phyloP scores from a whole-genome alignment of 768 basidiomycete genomes.

The Leccinum subgranulosum region DNA sequence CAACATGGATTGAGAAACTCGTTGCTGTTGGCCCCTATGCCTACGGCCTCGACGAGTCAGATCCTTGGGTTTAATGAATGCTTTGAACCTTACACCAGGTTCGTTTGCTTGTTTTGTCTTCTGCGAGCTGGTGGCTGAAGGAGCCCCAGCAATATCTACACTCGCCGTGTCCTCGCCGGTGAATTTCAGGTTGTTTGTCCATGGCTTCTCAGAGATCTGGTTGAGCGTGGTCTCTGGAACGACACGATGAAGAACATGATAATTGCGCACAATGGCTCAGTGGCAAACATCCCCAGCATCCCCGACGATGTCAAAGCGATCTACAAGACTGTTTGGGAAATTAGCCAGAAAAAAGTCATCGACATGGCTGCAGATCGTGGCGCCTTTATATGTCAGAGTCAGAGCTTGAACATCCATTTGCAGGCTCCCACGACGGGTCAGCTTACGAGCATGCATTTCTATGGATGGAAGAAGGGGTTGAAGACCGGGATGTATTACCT shows the following conservation, averaged over 20 bases:
- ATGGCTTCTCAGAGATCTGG: constrained; percentile 97
- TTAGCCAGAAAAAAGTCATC: constrained; percentile 96
- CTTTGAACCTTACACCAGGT: constrained; percentile 98
- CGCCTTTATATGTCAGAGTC: constrained; percentile 95
- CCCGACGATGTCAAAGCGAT: constrained; percentile 93
- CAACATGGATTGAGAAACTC: constrained; percentile 86
- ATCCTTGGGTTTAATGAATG: constrained; percentile 98
- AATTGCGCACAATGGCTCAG: constrained; percentile 90
- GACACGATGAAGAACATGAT: constrained; percentile 99
- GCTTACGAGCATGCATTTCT: constrained; percentile 95
- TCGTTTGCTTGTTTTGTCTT: constrained; percentile 33
- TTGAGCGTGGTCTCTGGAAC: constrained; percentile 93
- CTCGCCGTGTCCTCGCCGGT: constrained; percentile 97
- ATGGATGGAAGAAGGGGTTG: constrained; percentile 99
- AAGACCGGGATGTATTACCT: constrained; percentile 99
- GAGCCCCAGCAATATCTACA: constrained; percentile 87
- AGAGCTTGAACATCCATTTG: constrained; percentile 92
- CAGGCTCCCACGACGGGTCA: constrained; percentile 88
- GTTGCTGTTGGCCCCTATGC: constrained; percentile 93
- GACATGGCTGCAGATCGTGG: constrained; percentile 99
- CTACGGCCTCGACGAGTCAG: constrained; percentile 97
- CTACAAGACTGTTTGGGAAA: constrained; percentile 99
- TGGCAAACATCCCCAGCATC: constrained; percentile 85
- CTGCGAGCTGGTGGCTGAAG: constrained; percentile 4
- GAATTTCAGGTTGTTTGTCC: constrained; percentile 99